Percentiles rank a stretch among this genome's conserved stretches.
Evolutionary conservation across 805 yeast genomes (phyloP).

Genomic region (Hagleromyces aurorensis): DNA sequence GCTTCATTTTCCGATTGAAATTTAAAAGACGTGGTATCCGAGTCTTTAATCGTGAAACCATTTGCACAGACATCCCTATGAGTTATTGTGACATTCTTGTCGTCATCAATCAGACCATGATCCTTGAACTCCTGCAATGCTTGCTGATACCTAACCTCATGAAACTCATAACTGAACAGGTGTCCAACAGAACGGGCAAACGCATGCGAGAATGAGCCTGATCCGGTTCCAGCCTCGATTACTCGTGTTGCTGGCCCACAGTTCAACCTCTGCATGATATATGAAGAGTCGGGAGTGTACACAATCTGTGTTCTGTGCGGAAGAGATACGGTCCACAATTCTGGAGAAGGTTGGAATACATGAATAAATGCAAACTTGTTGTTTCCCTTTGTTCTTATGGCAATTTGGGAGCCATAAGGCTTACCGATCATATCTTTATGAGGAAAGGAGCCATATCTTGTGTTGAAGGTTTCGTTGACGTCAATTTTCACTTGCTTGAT

Average conservation of each 20-base stretch:
- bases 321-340: conserved; percentile 88
- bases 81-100: conserved; percentile 52
- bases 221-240: conserved; percentile 97
- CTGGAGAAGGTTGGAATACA: conserved; percentile 86
- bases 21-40: conserved; percentile 21
- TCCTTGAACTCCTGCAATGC: conserved; percentile 69
- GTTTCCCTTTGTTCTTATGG: conserved; percentile 53
- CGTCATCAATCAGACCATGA: conserved; percentile 47
- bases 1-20: conserved; percentile 25
- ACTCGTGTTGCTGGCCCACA: conserved; percentile 70
- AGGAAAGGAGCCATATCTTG: conserved; percentile 86
- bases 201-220: conserved; percentile 92
- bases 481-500: conserved; percentile 66
- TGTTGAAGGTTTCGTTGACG: conserved; percentile 57
- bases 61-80: conserved; percentile 89
- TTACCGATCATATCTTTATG: conserved; percentile 76
- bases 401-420: conserved; percentile 77
- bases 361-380: conserved; percentile 68
- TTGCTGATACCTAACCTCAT: conserved; percentile 70
- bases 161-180: conserved; percentile 85
- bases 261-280: conserved; percentile 73
- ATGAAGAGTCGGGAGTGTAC: conserved; percentile 90
- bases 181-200: conserved; percentile 78
- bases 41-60: conserved; percentile 55
- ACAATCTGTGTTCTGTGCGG: conserved; percentile 98